Evolutionary conservation across 2,329 filamentous ascomycete genomes (phyloP), one percentile per base, ranked within the genome.

Genomic region (Ophiostoma australiae): DNA sequence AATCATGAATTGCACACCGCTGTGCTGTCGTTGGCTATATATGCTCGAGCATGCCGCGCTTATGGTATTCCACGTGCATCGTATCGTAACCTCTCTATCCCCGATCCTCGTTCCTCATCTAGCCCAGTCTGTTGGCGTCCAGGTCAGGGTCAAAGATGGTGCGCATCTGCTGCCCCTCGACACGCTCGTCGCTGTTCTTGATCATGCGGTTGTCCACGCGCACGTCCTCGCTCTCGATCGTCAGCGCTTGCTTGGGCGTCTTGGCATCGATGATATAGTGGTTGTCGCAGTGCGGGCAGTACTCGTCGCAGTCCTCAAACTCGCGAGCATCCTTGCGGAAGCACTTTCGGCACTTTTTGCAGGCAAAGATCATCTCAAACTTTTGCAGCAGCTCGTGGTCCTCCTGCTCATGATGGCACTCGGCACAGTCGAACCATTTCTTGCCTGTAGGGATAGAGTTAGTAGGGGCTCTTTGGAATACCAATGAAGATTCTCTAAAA

Each of bases 351-450:
- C 95, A 99, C 84, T 99, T 99, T 78, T 99, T 99, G 87, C 95
- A 99, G 69, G 92, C 93, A 78, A 99, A 98, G 52, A 84, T 87
- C 93, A 99, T 97, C 78, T 99, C 95, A 76, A 90, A 85, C 74
- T 84, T 85, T 81, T 97, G 91, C 70, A 87, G 82, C 31, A 99
- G 88, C 52, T 86, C 82, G 80, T 98, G 95, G 73, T 84, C 81
- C 80, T 96, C 91, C 73, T 88, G 84, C 80, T 99, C 95, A 70
- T 83, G 82, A 82, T 99, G 95, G 83, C 95, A 99, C 80, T 97
- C 91, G 74, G 92, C 91, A 82, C 95, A 99, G 84, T 99, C 95
- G 83, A 97, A 99, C 96, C 96, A 99, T 84, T 97, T 97, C 73
- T 89, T 87, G 84, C 92, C 92, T 94, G 76, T 15, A 0, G 17